Evolutionary conservation across 1,284 basidiomycete genomes (phyloP).

Genomic region (Neolentinus lepideus): DNA sequence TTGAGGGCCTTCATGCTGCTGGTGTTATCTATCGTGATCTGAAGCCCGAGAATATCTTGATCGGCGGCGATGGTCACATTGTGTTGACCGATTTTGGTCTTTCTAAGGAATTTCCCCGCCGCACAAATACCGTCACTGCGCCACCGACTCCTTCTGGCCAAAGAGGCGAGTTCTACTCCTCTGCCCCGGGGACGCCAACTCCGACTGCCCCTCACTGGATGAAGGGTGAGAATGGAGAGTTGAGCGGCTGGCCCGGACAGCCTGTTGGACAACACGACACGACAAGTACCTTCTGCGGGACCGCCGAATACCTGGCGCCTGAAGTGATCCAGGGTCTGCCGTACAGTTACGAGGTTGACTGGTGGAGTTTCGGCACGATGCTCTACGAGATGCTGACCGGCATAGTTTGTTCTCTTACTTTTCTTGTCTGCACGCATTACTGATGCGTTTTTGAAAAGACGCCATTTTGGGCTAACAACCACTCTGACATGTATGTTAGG

Average conservation of each 20-base stretch:
- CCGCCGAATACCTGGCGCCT: conserved; percentile 90
- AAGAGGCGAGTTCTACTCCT: conserved; percentile 44
- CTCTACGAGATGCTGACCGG: conserved; percentile 92
- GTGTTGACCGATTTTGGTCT: conserved; percentile 95
- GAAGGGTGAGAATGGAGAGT: conserved; percentile 46
- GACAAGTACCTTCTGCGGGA: conserved; percentile 85
- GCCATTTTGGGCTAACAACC: conserved; percentile 91
- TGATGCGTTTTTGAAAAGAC: conserved; percentile 46
- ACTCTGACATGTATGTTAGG: conserved; percentile 91
- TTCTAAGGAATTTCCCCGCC: conserved; percentile 78
- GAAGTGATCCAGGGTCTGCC: conserved; percentile 89
- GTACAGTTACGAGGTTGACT: conserved; percentile 94
- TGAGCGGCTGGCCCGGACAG: conserved; percentile 46
- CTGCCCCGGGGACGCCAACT: conserved; percentile 31
- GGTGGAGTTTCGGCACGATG: conserved; percentile 98
- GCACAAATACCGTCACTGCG: conserved; percentile 34
- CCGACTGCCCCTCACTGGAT: conserved; percentile 66
- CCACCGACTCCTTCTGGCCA: conserved; percentile 51
- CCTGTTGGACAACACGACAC: conserved; percentile 44
- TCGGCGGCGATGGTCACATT: conserved; percentile 89
- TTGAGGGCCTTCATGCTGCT: conserved; percentile 83
- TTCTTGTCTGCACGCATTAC: conserved; percentile 10
- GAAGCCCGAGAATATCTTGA: conserved; percentile 93
- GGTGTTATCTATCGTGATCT: conserved; percentile 88
- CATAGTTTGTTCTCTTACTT: conserved; percentile 45